Base-by-base conservation (phyloP, 208 protist genomes). In the Crithidia bombi region DNA sequence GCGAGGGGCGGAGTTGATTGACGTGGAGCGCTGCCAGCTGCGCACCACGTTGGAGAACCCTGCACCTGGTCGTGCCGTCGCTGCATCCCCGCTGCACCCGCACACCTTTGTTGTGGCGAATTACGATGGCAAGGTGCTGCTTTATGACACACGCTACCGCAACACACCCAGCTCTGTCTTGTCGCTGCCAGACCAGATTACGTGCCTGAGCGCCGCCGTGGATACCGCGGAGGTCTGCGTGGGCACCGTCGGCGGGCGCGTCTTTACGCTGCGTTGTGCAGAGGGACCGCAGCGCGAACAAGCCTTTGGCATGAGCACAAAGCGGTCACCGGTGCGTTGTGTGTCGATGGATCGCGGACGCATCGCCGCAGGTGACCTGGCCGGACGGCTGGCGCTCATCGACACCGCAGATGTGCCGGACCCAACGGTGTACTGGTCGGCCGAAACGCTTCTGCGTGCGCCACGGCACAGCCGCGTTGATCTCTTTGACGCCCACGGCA, bases 101-200 rank as follows among this genome's bases (percentile, higher is more conserved):
- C 19, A 65, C 73, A 76, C 69, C 49, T 74, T 86, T 32, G 79
- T 58, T 0, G 82, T 88, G 26, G 81, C 85, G 7, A 85, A 85
- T 58, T 90, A 88, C 80, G 85, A 90, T 51, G 85, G 85, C 28
- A 87, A 85, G 67, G 85, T 83, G 49, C 63, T 90, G 6, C 65
- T 90, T 4, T 88, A 87, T 62, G 85, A 90, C 69, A 73, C 68
- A 21, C 78, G 85, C 23, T 44, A 61, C 26, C 39, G 81, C 43
- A n/a, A 38, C 32, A 35, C 36, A 17, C 63, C 81, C 10, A 65
- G 36, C 25, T 57, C 59, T n/a, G 51, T 90, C 26, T 65, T 90
- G 14, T 73, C 78, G n/a, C 28, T 90, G 23, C 79, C 82, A 11
- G 85, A 90, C 56, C 85, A 90, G 54, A 85, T 90, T 44, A 85